These are phyloP conservation scores for Endotrypanum monterogeii DNA, from an alignment of 208 protist species.

Conservation along the genomic window DNA sequence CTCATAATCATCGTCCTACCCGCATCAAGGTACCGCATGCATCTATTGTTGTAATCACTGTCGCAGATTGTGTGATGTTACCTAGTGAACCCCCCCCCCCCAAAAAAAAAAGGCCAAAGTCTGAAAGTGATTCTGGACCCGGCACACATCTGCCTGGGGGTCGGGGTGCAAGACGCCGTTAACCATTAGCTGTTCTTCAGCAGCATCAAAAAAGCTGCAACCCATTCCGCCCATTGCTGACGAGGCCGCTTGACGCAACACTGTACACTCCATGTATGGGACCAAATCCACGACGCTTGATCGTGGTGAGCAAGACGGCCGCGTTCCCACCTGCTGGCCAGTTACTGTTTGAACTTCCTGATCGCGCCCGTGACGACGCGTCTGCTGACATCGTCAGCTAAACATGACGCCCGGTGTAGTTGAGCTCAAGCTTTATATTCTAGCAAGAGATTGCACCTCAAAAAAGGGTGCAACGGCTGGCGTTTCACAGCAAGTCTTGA, in stretches of 20 bases:
- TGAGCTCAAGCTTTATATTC: constrained; percentile 84
- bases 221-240: constrained; percentile 79
- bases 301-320: constrained; percentile 93
- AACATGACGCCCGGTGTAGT: constrained; percentile 79
- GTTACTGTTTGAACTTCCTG: constrained; percentile 96
- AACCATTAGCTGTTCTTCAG: constrained; percentile 83
- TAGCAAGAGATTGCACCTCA: constrained; percentile 63
- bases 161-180: constrained; percentile 82
- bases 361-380: constrained; percentile 94
- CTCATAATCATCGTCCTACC: constrained; percentile 97
- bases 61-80: constrained; percentile 99
- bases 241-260: constrained; percentile 93
- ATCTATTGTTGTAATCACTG: constrained; percentile 98
- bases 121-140: constrained; percentile 96
- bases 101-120: constrained; percentile 98
- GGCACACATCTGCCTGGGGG: constrained; percentile 91
- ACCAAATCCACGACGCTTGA: constrained; percentile 86
- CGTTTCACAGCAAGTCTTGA: no score
- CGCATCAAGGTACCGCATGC: constrained; percentile 98
- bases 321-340: constrained; percentile 94
- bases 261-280: constrained; percentile 95
- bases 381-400: constrained; percentile 83
- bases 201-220: constrained; percentile 83
- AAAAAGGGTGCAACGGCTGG: no score
- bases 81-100: no score